Percentiles rank a stretch among this genome's conserved stretches.
Conservation (phyloP, 495 filamentous ascomycete species). For the Amniculicola lignicola region DNA sequence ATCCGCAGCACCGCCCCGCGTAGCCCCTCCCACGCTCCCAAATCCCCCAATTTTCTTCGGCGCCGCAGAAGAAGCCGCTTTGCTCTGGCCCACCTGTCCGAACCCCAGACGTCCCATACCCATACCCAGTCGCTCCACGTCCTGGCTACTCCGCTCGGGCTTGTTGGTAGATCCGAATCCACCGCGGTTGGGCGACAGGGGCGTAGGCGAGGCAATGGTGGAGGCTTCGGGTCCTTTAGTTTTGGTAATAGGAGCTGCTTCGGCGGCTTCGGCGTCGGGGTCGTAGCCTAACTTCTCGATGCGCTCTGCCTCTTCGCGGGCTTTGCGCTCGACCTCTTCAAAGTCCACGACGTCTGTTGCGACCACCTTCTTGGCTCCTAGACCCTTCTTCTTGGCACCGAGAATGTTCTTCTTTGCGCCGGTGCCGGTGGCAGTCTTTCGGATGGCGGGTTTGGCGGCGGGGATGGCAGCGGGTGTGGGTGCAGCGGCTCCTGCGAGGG, state of each 20-base stretch:
- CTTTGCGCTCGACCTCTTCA: slow-evolving; percentile 93
- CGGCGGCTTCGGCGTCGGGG: slow-evolving; percentile 70
- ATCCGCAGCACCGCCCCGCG: slow-evolving; percentile 54
- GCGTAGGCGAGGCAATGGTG: slow-evolving; percentile 66
- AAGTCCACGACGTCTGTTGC: slow-evolving; percentile 82
- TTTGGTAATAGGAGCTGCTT: slow-evolving; percentile 39
- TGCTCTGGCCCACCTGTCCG: slow-evolving; percentile 72
- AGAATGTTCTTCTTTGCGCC: slow-evolving; percentile 89
- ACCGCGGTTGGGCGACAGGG: slow-evolving; percentile 62
- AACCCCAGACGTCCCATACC: slow-evolving; percentile 85
- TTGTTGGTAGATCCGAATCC: slow-evolving; percentile 57
- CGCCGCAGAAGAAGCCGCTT: slow-evolving; percentile 51
- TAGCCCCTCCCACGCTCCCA: slow-evolving; percentile 60
- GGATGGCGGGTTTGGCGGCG: slow-evolving; percentile 68
- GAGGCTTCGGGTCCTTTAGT: slow-evolving; percentile 3
- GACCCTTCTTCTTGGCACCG: slow-evolving; percentile 89
- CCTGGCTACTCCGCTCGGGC: slow-evolving; percentile 60
- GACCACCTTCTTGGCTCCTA: slow-evolving; percentile 84
- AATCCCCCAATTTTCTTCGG: slow-evolving; percentile 75
- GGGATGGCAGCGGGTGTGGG: slow-evolving; percentile 62
- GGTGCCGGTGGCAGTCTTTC: slow-evolving; percentile 60
- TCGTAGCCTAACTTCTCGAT: slow-evolving; percentile 99
- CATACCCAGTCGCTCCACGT: slow-evolving; percentile 89
- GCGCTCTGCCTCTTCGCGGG: slow-evolving; percentile 94
- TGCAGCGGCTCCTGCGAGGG: slow-evolving; percentile 59